Base-by-base conservation (phyloP, 2,329 filamentous ascomycete species). In the Colletotrichum sansevieriae region DNA sequence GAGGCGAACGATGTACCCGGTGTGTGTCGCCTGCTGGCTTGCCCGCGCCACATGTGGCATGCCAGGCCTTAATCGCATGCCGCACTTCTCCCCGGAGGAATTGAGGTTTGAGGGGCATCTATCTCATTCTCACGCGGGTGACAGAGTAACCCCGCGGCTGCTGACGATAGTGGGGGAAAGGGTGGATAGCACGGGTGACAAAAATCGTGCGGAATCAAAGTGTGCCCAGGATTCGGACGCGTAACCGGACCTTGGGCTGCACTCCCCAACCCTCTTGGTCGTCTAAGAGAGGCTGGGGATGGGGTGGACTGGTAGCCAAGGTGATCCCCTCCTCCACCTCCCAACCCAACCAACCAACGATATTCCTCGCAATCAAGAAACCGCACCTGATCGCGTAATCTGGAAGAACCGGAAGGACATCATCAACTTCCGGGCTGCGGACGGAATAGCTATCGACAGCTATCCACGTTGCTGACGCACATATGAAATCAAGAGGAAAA, bases 211-310 rank as follows among this genome's bases (percentile, higher is more conserved):
- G 56, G 25, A 22, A 55, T 12, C n/a, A 20, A 29, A 9, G 4
- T 29, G 33, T 22, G 56, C 56, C 43, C 43, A 59, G 43, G 41
- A 59, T 59, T 59, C 43, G 58, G 58, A 61, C 58, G 58, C 58
- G 58, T 61, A 61, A 61, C 58, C 55, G 58, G 58, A 61, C 58
- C 29, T 52, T 46, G 44, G 46, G 35, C 29, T 61, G 58, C 39
- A 11, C 13, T n/a, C 22, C 56, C 56, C 56, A 59, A 39, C 54
- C 58, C 57, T 29, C 8, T 39, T 39, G 37, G 37, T 52, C 35
- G 58, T 46, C 58, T 44, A 56, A 56, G 54, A 56, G 58, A 41
- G 58, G 58, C 58, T 61, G 58, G 58, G 58, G 20, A 41, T 15
- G 55, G 58, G 46, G 41, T 29, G 29, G 29, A 29, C 9, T 29